A percentile compares a stretch with the other conserved stretches of the same genome.
Conservation (phyloP, 2,329 filamentous ascomycete species). For the Dothiorella sarmentorum region DNA sequence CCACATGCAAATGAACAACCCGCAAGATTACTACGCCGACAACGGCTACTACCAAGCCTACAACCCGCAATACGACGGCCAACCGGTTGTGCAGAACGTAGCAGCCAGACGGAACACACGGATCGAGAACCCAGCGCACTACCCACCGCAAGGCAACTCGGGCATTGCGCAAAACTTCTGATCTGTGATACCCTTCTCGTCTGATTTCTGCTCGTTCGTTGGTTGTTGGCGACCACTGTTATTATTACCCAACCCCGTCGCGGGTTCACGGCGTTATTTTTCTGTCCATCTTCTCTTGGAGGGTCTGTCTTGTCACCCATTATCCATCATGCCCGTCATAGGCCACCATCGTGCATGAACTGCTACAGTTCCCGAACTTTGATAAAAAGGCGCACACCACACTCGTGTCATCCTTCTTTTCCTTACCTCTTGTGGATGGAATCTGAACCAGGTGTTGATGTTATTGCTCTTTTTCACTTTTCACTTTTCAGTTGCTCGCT, state of each 20-base stretch:
- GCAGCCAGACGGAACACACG: slow-evolving; percentile 87
- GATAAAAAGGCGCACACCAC: slow-evolving; percentile 11
- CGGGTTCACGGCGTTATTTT: slow-evolving; percentile 4
- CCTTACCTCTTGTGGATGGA: neutral
- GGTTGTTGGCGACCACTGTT: neutral
- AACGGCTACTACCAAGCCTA: slow-evolving; percentile 53
- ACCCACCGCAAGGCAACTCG: slow-evolving; percentile 82
- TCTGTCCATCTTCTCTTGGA: neutral
- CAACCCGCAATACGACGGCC: slow-evolving; percentile 53
- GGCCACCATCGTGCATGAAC: slow-evolving; percentile 13
- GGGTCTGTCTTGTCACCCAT: neutral
- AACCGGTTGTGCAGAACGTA: slow-evolving; percentile 90
- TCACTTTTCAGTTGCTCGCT: neutral
- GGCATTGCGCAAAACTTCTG: slow-evolving; percentile 97
- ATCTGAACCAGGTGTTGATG: neutral
- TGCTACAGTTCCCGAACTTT: slow-evolving; percentile 6
- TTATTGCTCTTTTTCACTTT: neutral
- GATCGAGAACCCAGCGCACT: slow-evolving; percentile 87
- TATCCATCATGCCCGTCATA: neutral
- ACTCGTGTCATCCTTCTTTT: neutral
- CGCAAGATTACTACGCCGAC: slow-evolving; percentile 52
- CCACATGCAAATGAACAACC: slow-evolving; percentile 45
- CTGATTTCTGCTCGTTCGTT: slow-evolving; percentile 10
- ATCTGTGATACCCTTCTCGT: slow-evolving; percentile 10
- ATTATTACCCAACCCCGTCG: slow-evolving; percentile 7